These are phyloP conservation scores for Rauvolfia tetraphylla DNA, from an alignment of 257 asterid genomes.

Conservation along the genomic window DNA sequence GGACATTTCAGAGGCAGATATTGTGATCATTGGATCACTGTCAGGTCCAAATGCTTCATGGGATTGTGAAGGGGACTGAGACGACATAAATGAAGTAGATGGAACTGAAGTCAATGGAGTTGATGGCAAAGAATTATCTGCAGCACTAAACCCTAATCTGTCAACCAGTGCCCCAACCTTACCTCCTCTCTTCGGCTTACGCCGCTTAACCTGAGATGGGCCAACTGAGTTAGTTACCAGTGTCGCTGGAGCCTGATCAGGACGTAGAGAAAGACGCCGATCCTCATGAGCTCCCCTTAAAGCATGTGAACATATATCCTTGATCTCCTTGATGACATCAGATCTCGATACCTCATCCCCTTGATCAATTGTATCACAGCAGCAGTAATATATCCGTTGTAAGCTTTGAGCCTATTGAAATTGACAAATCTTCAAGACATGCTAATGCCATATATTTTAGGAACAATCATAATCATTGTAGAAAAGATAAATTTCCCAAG, in stretches of 20 bases:
- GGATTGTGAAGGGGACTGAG: conserved; percentile 31
- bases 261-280: conserved; percentile 45
- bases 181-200: conserved; percentile 67
- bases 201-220: conserved; percentile 53
- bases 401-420: conserved; percentile 66
- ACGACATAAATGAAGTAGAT: conserved; percentile 37
- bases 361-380: conserved; percentile 57
- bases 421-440: neutral
- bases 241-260: conserved; percentile 39
- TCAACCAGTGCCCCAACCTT: conserved; percentile 34
- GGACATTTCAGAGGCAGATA: conserved; percentile 58
- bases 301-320: conserved; percentile 59
- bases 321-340: conserved; percentile 62
- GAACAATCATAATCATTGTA: neutral
- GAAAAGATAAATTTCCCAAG: neutral
- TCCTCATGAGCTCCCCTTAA: conserved; percentile 62
- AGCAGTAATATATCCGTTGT: conserved; percentile 61
- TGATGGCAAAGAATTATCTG: conserved; percentile 29
- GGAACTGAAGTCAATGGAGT: conserved; percentile 40
- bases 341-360: conserved; percentile 44
- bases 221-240: conserved; percentile 31
- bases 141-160: conserved; percentile 38
- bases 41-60: conserved; percentile 39
- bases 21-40: conserved; percentile 34
- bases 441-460: neutral